Base-by-base conservation (phyloP, 2,329 filamentous ascomycete genomes). In the Fusarium sp. region DNA sequence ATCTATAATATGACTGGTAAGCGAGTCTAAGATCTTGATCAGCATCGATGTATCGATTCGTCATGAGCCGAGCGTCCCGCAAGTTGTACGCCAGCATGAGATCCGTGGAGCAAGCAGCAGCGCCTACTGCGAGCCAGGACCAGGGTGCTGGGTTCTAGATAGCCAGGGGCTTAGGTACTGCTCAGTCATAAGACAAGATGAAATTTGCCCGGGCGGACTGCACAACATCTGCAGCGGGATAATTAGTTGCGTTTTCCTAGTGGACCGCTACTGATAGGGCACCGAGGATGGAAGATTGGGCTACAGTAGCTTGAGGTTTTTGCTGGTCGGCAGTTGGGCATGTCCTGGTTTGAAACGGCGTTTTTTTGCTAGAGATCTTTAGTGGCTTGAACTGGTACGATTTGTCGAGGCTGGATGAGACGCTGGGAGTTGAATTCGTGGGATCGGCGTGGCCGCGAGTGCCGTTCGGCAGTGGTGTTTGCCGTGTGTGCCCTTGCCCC, bases 381-480 rank as follows among this genome's bases (percentile, higher is more conserved):
- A 7, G 42, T 46, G 42, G 42, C 23, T 25, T 27, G 18, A 18
- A 40, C 38, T 40, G 38, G 38, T 14, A 16, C 36, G 16, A 16
- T 31, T 38, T 40, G n/a, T 44, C 18, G 7, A n/a, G 23, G 14
- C 38, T 42, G 11, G 6, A 20, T 42, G 38, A 42, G 38, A 42
- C 38, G 38, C 38, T 53, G 50, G 18, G 10, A 18, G 50, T 25
- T 36, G 46, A 29, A 10, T 9, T 34, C 18, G 25, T 31, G 27
- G 50, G 50, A 33, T 34, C 50, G 29, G 29, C 50, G 18, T n/a
- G 50, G n/a, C 18, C 31, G 51, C 33, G 33, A 38, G 33, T 55
- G 51, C 51, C 51, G 51, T 55, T 38, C 51, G 51, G 51, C 14
- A 55, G 33, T 55, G 51, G 33, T 55, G 33, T 25, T 55, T 55